Percentiles rank a stretch among this genome's conserved stretches.
Conservation (phyloP, 2,329 filamentous ascomycete species). For the Tolypocladium sp. region DNA sequence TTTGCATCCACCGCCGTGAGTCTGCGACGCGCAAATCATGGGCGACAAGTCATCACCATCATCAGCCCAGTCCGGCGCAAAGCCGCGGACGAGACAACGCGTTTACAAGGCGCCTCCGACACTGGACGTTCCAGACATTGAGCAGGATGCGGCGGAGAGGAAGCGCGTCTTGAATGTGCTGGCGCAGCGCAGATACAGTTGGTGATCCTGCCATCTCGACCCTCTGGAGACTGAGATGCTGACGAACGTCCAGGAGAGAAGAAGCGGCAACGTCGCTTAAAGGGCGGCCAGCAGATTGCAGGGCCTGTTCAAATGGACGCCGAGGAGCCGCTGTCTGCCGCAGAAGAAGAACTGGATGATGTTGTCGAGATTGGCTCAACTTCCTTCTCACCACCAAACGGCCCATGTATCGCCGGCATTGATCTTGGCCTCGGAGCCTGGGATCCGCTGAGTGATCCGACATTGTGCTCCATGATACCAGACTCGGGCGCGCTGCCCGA, state of each 20-base stretch:
- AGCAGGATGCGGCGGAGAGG: conserved; percentile 40
- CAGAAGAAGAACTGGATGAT: conserved; percentile 5
- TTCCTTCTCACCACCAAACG: background rate
- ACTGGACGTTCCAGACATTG: conserved; percentile 36
- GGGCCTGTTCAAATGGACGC: background rate
- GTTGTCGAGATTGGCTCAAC: background rate
- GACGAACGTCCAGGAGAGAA: conserved; percentile 17
- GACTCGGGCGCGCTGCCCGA: conserved; percentile 3
- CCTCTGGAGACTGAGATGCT: background rate
- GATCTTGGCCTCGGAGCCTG: conserved; percentile 13
- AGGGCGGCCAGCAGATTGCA: conserved; percentile 1
- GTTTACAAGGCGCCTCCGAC: conserved; percentile 28
- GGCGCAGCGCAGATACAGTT: conserved; percentile 44
- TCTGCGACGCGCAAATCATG: background rate
- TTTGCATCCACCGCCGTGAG: background rate
- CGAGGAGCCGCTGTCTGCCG: background rate
- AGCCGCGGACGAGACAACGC: conserved; percentile 28
- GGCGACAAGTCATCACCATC: background rate
- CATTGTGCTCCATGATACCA: conserved; percentile 10
- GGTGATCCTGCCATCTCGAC: background rate
- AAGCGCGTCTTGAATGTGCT: conserved; percentile 45
- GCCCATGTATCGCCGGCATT: conserved; percentile 3
- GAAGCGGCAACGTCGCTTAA: conserved; percentile 19
- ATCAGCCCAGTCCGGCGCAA: background rate
- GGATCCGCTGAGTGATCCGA: conserved; percentile 10